Percentiles rank a stretch among this genome's conserved stretches.
These are phyloP conservation scores for Pichia sp. DNA, from an alignment of 1,139 yeast genomes.

Conservation along the genomic window DNA sequence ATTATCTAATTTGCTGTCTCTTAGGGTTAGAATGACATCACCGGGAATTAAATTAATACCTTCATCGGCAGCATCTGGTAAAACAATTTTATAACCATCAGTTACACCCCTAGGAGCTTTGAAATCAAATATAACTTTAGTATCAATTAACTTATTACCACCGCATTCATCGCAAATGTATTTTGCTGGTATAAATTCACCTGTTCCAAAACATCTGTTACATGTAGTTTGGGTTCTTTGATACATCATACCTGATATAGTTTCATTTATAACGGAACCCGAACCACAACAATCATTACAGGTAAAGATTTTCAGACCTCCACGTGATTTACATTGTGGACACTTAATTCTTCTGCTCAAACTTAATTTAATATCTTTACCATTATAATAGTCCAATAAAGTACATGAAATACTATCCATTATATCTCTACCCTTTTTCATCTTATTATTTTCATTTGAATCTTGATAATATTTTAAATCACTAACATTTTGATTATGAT, in stretches of 20 bases:
- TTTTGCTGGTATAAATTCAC: slow-evolving; percentile 29
- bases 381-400: slow-evolving; percentile 42
- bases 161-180: slow-evolving; percentile 38
- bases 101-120: slow-evolving; percentile 47
- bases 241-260: slow-evolving; percentile 26
- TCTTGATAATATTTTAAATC: neutral
- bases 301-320: slow-evolving; percentile 30
- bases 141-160: slow-evolving; percentile 36
- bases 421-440: slow-evolving; percentile 40
- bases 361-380: slow-evolving; percentile 41
- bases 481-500: slow-evolving; percentile 4
- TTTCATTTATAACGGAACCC: slow-evolving; percentile 31
- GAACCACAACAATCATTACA: slow-evolving; percentile 37
- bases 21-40: slow-evolving; percentile 48
- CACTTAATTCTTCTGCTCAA: slow-evolving; percentile 40
- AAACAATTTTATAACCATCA: slow-evolving; percentile 44
- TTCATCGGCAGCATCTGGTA: slow-evolving; percentile 60
- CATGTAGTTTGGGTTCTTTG: slow-evolving; percentile 32
- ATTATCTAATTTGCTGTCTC: slow-evolving; percentile 20
- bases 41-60: slow-evolving; percentile 57
- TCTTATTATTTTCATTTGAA: neutral
- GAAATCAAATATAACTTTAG: slow-evolving; percentile 46
- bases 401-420: slow-evolving; percentile 41
- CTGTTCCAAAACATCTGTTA: slow-evolving; percentile 34
- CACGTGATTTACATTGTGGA: slow-evolving; percentile 37